These are phyloP conservation scores for Russula brevipes DNA, from an alignment of 768 basidiomycete species.

Conservation along the genomic window DNA sequence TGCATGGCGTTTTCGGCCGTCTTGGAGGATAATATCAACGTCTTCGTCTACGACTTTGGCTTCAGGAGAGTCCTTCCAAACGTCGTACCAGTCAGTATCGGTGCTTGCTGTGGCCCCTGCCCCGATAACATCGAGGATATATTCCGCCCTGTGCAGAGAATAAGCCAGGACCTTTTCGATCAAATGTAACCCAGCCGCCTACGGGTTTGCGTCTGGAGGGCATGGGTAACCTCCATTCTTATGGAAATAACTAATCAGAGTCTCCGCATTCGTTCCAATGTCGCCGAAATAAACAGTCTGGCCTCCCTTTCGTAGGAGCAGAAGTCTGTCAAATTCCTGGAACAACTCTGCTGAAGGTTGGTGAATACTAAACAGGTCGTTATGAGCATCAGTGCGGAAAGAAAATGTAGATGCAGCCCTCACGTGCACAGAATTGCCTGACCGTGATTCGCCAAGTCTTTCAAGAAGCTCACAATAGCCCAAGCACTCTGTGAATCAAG, in stretches of 20 bases:
- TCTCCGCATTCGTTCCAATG: constrained; percentile 54
- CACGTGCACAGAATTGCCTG: constrained; percentile 90
- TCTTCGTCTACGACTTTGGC: constrained; percentile 36
- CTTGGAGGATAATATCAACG: constrained; percentile 40
- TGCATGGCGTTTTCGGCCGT: constrained; percentile 32
- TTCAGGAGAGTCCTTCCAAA: constrained; percentile 45
- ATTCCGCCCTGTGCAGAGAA: constrained; percentile 37
- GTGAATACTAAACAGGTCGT: constrained; percentile 31
- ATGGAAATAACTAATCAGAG: constrained; percentile 75
- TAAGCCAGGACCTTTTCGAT: not conserved
- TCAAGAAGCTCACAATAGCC: constrained; percentile 72
- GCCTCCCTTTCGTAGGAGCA: constrained; percentile 76
- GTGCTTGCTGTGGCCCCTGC: constrained; percentile 48
- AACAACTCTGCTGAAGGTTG: constrained; percentile 84
- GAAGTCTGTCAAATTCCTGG: constrained; percentile 73
- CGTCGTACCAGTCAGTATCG: constrained; percentile 44
- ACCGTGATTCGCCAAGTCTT: constrained; percentile 70
- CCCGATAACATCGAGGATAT: constrained; percentile 50
- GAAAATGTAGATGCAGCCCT: constrained; percentile 26
- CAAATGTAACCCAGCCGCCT: constrained; percentile 15
- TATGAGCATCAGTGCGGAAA: not conserved
- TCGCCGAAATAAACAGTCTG: constrained; percentile 65
- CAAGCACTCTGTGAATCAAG: constrained; percentile 84
- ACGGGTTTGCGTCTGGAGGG: constrained; percentile 63
- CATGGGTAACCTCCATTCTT: constrained; percentile 61